Base-by-base conservation (phyloP, 2,329 filamentous ascomycete species). In the Nemania sp. region DNA sequence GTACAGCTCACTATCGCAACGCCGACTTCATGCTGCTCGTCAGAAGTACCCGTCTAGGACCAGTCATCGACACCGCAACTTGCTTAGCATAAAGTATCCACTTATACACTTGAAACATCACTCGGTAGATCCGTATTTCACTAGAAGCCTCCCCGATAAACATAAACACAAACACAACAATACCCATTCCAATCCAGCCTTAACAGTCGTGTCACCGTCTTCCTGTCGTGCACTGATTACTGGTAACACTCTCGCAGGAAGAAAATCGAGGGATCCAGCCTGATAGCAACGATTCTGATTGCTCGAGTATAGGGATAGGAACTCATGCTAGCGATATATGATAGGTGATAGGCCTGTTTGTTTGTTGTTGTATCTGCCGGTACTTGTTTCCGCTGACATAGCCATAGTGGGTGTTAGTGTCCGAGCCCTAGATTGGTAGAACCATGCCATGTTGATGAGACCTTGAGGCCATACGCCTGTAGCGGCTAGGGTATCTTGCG, bases 61-160 rank as follows among this genome's bases (percentile, higher is more conserved):
- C 58, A n/a, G 47, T n/a, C 3, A 18, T 27, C 58, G 41, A 61
- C 58, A 53, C 47, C 47, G 32, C 47, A 53, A 61, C 35, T 60
- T 52, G 22, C 24, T n/a, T n/a, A n/a, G n/a, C n/a, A n/a, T n/a
- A n/a, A 52, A 52, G 24, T n/a, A 52, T 13, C 2, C 49, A 52
- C 6, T 24, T 27, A 18, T 27, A 8, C 20, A 20, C 13, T 43
- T 53, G 10, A 38, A 29, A 43, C 55, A 45, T 47, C 10, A 3
- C 26, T 15, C 4, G 53, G 38, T 15, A 18, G 53, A 41, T 24
- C 29, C 24, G 24, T 24, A 47, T 58, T n/a, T 45, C 22, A 55
- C 11, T 7, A 38, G 35, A 38, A 26, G 35, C 24, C 22, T 41
- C 38, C 13, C 38, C 18, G 11, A 15, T 8, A 32, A 7, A 2